Percentiles rank a stretch among this genome's conserved stretches.
phyloP scores from a whole-genome alignment of 768 basidiomycete genomes.

The Pisolithus albus region DNA sequence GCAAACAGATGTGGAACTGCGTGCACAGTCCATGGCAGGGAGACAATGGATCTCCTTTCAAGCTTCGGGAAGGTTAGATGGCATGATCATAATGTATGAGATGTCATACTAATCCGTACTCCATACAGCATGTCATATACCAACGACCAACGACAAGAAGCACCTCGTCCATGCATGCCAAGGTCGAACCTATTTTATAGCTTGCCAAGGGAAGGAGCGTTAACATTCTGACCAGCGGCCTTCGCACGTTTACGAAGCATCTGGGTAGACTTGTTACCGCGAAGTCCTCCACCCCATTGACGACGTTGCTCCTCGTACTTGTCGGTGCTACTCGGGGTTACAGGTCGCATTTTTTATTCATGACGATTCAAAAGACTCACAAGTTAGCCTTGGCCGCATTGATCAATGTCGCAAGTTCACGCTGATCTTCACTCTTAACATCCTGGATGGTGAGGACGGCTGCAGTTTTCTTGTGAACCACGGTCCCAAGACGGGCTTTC shows the following conservation, averaged over 20 bases:
- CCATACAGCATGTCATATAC: slow-evolving; percentile 14
- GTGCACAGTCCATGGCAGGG: no score
- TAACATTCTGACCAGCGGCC: slow-evolving; percentile 67
- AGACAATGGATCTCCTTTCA: no score
- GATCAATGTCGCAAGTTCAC: slow-evolving; percentile 87
- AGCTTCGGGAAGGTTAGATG: not conserved
- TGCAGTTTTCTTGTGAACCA: slow-evolving; percentile 98
- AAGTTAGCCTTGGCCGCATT: slow-evolving; percentile 97
- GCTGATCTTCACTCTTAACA: slow-evolving; percentile 89
- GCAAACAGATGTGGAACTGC: no score
- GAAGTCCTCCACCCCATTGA: slow-evolving; percentile 94
- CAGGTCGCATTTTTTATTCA: no score
- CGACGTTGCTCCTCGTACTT: slow-evolving; percentile 91
- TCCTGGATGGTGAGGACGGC: slow-evolving; percentile 89
- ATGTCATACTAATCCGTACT: slow-evolving; percentile 8
- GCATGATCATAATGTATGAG: slow-evolving; percentile 1
- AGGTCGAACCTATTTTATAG: slow-evolving; percentile 36
- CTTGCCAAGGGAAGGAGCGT: slow-evolving; percentile 53
- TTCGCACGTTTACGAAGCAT: slow-evolving; percentile 94
- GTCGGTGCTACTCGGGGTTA: slow-evolving; percentile 49
- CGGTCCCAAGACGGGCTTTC: slow-evolving; percentile 96
- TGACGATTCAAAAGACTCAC: slow-evolving; percentile 40
- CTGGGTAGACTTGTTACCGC: slow-evolving; percentile 90
- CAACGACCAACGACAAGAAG: not conserved
- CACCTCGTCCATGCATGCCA: not conserved